Base-by-base conservation (phyloP, 169 alveolate genomes). In the Cryptosporidium baileyi region DNA sequence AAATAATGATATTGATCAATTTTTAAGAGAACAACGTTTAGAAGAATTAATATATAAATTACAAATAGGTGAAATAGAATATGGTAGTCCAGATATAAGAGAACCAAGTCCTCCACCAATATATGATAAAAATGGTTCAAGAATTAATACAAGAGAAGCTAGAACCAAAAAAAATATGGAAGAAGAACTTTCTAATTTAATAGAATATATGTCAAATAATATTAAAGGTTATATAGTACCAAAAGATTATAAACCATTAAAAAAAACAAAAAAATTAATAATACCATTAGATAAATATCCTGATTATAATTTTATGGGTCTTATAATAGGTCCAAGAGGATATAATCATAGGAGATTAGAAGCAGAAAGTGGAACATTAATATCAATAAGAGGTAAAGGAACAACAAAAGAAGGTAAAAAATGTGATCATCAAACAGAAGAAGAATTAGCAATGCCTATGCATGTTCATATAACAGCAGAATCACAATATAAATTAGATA, bases 311-410 rank as follows among this genome's bases (percentile, higher is more conserved):
- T 96, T 95, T 91, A 95, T 96, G 96, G 98, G 98, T 1, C 91
- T 96, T 65, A 95, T 96, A 67, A 94, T 96, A 51, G 99, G 99
- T 1, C 98, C 98, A 6, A 89, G 98, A 57, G 99, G 99, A 15
- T 94, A 96, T 81, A 95, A 96, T 80, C 99, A 96, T 93, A 93
- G 94, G 36, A 79, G 97, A 19, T 90, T 94, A 45, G 96, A 94
- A 88, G 96, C 96, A 26, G 96, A 94, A 63, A 93, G 96, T 81
- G 96, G 96, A 26, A 94, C 97, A 0, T 94, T 91, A 80, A 94
- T 94, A 59, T 92, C 95, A 60, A 91, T 94, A 47, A 88, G 97
- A 44, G 97, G 97, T 17, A 90, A 94, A 36, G 97, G 97, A 7
- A 94, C 97, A 2, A 88, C 89, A 7, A 94, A 94, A 90, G 97